Evolutionary conservation across 2,329 filamentous ascomycete species (phyloP), one percentile per base, ranked within the genome.

Genomic region (Emmonsiellopsis sp.): DNA sequence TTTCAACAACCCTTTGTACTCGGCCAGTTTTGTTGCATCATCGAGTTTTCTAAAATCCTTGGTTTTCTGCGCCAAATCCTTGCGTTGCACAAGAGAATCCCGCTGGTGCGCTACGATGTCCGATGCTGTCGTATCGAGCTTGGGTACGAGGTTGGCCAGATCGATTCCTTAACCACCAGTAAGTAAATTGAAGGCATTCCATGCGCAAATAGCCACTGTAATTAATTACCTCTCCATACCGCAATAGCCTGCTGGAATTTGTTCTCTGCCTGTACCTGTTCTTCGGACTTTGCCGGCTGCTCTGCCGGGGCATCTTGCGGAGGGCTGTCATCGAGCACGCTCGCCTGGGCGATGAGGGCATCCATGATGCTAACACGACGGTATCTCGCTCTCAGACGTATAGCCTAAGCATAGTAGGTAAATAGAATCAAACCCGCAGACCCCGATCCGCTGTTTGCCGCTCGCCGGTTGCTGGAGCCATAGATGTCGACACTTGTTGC

Each of bases 1-100:
- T 77, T 95, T 96, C 55, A 98, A 73, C 49, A 98, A 74, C 40
- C 83, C 83, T 72, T 97, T 98, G 74, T 95, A 84, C 69, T 98
- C 93, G 5, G 78, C 77, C 52, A 98, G 74, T 70, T 97, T 98
- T 53, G 81, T 82, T 9, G 86, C 75, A 75, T 98, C 90, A 62
- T 97, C 92, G 9, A 95, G 79, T 69, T 96, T 97, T 56, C 91
- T 80, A 62, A 97, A 98, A 63, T 97, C 92, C 65, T 98, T 98
- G 0, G 93, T 98, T 77, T 96, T 97, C 67, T 96, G 91, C n/a
- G 94, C 93, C 17, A 98, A 77, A 56, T 98, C 94, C 68, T 98
- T 98, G 51, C 93, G 82, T 68, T 98, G 92, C 0, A 96, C 85
- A 4, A 95, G 86, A n/a, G 92, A 88, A 70, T 97, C 93, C 62